A percentile compares a stretch with the other conserved stretches of the same genome.
Conservation (phyloP, 1,284 basidiomycete genomes). For the Agroathelia rolfsii region DNA sequence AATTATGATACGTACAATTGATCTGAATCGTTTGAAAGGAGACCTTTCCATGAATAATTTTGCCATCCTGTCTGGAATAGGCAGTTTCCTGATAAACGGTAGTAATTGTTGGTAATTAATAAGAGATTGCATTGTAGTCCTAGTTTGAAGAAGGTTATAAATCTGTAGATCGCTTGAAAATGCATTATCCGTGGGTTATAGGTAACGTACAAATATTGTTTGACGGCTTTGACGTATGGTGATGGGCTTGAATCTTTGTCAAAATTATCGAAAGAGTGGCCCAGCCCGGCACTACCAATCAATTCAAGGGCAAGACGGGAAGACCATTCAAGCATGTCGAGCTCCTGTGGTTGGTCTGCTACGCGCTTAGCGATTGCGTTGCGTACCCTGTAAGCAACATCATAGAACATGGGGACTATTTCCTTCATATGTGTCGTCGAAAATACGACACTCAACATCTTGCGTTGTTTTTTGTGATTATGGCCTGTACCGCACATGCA, state of each 20-base stretch:
- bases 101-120: too few relatives aligned
- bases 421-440: conserved; percentile 32
- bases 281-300: conserved; percentile 25
- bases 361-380: conserved; percentile 15
- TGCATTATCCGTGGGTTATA: too few relatives aligned
- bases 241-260: too few relatives aligned
- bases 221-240: conserved; percentile 21
- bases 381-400: conserved; percentile 23
- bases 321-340: conserved; percentile 22
- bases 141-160: too few relatives aligned
- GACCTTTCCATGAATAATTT: too few relatives aligned
- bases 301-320: conserved; percentile 18
- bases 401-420: conserved; percentile 29
- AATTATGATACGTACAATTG: too few relatives aligned
- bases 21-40: too few relatives aligned
- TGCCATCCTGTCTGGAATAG: too few relatives aligned
- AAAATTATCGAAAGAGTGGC: conserved; percentile 31
- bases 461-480: conserved; percentile 32
- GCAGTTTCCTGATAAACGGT: too few relatives aligned
- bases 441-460: conserved; percentile 39
- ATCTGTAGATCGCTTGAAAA: too few relatives aligned
- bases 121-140: too few relatives aligned
- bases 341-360: conserved; percentile 14
- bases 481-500: conserved; percentile 24
- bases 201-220: too few relatives aligned